phyloP scores from a whole-genome alignment of 257 asterid species.

The Pogostemon cablin region DNA sequence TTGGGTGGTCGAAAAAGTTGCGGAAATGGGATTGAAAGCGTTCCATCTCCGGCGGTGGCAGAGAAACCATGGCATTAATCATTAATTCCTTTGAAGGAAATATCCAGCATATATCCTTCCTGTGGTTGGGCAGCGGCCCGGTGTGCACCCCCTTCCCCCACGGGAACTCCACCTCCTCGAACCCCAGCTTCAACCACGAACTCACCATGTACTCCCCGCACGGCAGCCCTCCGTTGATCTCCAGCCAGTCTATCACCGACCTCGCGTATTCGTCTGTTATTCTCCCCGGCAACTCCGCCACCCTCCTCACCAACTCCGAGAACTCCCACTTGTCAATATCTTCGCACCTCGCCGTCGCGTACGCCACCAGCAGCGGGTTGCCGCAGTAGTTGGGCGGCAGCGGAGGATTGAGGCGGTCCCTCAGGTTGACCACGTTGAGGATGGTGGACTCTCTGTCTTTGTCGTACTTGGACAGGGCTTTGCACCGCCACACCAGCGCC shows the following conservation, averaged over 20 bases:
- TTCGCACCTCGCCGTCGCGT: conserved; percentile 45
- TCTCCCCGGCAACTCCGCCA: conserved; percentile 46
- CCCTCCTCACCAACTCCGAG: conserved; percentile 47
- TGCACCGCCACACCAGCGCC: conserved; percentile 73
- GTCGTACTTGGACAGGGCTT: conserved; percentile 47
- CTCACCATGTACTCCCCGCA: conserved; percentile 75
- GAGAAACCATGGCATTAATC: conserved; percentile 42
- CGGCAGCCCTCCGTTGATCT: conserved; percentile 66
- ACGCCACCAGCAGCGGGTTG: conserved; percentile 57
- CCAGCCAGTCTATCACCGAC: conserved; percentile 73
- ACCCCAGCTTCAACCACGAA: conserved; percentile 76
- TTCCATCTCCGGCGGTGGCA: conserved; percentile 42
- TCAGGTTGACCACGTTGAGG: conserved; percentile 58
- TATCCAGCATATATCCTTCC: conserved; percentile 45
- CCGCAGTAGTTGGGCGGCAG: conserved; percentile 61
- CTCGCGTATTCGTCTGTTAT: conserved; percentile 64
- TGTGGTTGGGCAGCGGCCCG: conserved; percentile 58
- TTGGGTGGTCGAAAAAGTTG: not conserved
- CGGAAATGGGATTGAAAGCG: conserved; percentile 30
- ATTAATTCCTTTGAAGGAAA: conserved; percentile 29
- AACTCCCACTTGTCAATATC: conserved; percentile 42
- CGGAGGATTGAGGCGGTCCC: conserved; percentile 63
- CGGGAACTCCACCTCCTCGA: conserved; percentile 57
- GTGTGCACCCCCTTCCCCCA: conserved; percentile 74
- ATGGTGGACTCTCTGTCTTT: conserved; percentile 43